Evolutionary conservation across 805 yeast species (phyloP).

Genomic region (Myxozyma neglecta): DNA sequence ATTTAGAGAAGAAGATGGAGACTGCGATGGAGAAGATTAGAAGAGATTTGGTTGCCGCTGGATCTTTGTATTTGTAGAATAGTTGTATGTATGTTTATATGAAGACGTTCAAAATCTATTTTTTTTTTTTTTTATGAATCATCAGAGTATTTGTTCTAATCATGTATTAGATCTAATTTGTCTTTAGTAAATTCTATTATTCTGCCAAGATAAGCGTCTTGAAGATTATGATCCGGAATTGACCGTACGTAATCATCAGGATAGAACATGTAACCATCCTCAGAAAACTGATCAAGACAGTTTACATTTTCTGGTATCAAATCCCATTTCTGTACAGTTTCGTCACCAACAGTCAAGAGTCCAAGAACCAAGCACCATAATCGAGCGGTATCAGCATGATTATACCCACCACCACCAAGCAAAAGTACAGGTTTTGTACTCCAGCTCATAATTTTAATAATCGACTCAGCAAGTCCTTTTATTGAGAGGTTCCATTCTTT

Average conservation of each 20-base stretch:
- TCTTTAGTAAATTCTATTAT: conserved; percentile 1
- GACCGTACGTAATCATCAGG: conserved; percentile 4
- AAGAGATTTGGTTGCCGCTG: conserved; percentile 89
- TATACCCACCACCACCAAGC: conserved; percentile 80
- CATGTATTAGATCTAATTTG: neutral
- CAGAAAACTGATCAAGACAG: conserved; percentile 15
- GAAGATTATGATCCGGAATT: neutral
- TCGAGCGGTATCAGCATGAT: conserved; percentile 59
- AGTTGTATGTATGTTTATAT: neutral
- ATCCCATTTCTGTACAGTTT: conserved; percentile 16
- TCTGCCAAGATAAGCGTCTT: conserved; percentile 14
- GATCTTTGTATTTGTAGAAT: conserved; percentile 69
- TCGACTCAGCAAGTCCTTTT: conserved; percentile 46
- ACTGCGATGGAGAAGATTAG: conserved; percentile 81
- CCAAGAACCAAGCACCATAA: conserved; percentile 52
- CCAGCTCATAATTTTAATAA: conserved; percentile 39
- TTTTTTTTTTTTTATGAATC: neutral
- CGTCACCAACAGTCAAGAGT: conserved; percentile 1
- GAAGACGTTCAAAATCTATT: neutral
- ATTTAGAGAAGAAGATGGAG: conserved; percentile 84
- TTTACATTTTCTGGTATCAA: conserved; percentile 15
- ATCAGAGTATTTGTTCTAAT: neutral
- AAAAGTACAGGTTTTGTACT: conserved; percentile 46
- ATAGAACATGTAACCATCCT: conserved; percentile 18
- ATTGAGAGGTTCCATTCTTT: conserved; percentile 70